These are phyloP conservation scores for Alternaria burnsii DNA, from an alignment of 2,329 filamentous ascomycete genomes.

Conservation along the genomic window DNA sequence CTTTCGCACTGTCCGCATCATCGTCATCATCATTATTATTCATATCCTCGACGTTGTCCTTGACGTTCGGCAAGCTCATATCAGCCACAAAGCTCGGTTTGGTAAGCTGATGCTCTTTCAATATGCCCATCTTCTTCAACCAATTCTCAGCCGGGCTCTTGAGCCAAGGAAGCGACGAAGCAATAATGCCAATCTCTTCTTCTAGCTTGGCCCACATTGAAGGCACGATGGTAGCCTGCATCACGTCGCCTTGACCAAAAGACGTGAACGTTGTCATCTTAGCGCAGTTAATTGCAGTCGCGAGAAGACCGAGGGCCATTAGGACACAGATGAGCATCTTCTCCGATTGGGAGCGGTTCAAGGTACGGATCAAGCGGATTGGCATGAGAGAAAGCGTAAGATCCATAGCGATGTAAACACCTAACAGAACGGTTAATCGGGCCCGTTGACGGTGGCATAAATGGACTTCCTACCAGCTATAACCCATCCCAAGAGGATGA, in stretches of 20 bases:
- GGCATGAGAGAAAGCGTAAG: slow-evolving; percentile 38
- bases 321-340: slow-evolving; percentile 36
- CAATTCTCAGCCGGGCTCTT: slow-evolving; percentile 31
- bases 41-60: slow-evolving; percentile 11
- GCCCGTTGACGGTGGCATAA: background rate
- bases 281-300: slow-evolving; percentile 30
- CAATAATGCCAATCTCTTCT: slow-evolving; percentile 41
- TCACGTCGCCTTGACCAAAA: slow-evolving; percentile 35
- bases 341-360: slow-evolving; percentile 31
- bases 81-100: slow-evolving; percentile 31
- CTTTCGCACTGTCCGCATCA: slow-evolving; percentile 9
- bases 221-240: slow-evolving; percentile 36
- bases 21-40: slow-evolving; percentile 19
- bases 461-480: slow-evolving; percentile 26
- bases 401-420: slow-evolving; percentile 37
- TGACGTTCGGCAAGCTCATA: slow-evolving; percentile 13
- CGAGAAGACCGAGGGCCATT: slow-evolving; percentile 36
- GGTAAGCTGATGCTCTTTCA: slow-evolving; percentile 28
- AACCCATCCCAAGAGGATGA: slow-evolving; percentile 37
- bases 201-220: slow-evolving; percentile 39
- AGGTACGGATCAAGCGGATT: slow-evolving; percentile 32
- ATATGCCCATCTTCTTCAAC: slow-evolving; percentile 29
- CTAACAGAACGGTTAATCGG: slow-evolving; percentile 10
- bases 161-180: slow-evolving; percentile 33
- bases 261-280: slow-evolving; percentile 38